Percentiles rank a stretch among this genome's conserved stretches.
These are phyloP conservation scores for Suhomyces bribrorum DNA, from an alignment of 1,139 yeast species.

Conservation along the genomic window DNA sequence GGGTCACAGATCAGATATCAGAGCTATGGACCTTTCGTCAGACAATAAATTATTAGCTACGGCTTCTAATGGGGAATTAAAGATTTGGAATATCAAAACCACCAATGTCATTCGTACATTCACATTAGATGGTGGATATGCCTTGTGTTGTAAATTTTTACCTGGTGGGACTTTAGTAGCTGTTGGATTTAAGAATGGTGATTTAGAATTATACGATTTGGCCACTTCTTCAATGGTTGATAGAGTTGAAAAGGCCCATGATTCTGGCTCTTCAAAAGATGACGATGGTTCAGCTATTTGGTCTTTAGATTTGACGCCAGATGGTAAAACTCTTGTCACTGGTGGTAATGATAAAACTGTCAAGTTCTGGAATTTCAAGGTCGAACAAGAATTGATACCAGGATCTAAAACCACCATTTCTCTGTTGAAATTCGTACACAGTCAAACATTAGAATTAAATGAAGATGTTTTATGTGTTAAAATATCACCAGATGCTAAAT, in stretches of 20 bases:
- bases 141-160: slow-evolving; percentile 75
- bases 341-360: slow-evolving; percentile 93
- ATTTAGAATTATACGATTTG: slow-evolving; percentile 80
- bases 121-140: slow-evolving; percentile 74
- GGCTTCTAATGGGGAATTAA: slow-evolving; percentile 86
- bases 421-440: slow-evolving; percentile 64
- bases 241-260: slow-evolving; percentile 67
- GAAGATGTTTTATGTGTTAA: slow-evolving; percentile 84
- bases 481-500: slow-evolving; percentile 79
- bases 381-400: slow-evolving; percentile 65
- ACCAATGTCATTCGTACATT: slow-evolving; percentile 80
- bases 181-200: slow-evolving; percentile 90
- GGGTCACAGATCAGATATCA: slow-evolving; percentile 89
- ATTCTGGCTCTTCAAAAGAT: slow-evolving; percentile 18
- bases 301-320: slow-evolving; percentile 85
- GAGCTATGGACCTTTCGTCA: slow-evolving; percentile 79
- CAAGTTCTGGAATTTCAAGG: slow-evolving; percentile 83
- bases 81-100: slow-evolving; percentile 83
- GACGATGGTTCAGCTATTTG: slow-evolving; percentile 76
- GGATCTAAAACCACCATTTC: slow-evolving; percentile 61
- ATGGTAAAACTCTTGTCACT: slow-evolving; percentile 82
- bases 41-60: slow-evolving; percentile 83
- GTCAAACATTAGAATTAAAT: slow-evolving; percentile 76
- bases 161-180: slow-evolving; percentile 91
- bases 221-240: slow-evolving; percentile 76